Percentiles rank a stretch among this genome's conserved stretches.
phyloP scores from a whole-genome alignment of 176 grass and related monocot genomes.

The Elymus sibiricus region DNA sequence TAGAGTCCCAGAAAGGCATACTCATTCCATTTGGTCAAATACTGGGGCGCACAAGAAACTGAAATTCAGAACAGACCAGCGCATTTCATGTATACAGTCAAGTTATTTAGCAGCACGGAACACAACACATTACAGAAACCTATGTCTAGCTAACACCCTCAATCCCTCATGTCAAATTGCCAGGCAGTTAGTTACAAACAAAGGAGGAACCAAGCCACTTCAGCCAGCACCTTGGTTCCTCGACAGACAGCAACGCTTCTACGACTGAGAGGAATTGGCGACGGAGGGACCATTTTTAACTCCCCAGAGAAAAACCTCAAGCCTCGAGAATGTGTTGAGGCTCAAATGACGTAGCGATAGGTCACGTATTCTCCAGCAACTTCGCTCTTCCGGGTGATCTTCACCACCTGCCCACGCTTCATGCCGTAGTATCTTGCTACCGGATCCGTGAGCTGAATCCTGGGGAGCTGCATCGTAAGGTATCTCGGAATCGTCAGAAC shows the following conservation, averaged over 20 bases:
- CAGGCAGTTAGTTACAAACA: neutral
- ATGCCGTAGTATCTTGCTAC: constrained; percentile 82
- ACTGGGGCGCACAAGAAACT: too few species aligned
- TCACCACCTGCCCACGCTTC: constrained; percentile 83
- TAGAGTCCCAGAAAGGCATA: neutral
- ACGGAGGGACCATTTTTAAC: neutral
- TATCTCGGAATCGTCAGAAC: constrained; percentile 5
- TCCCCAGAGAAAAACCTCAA: neutral
- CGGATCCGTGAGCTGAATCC: constrained; percentile 72
- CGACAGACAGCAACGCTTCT: neutral
- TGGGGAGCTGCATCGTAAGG: constrained; percentile 52
- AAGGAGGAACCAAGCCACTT: neutral
- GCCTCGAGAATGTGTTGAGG: neutral
- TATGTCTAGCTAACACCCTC: neutral
- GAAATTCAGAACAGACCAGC: neutral
- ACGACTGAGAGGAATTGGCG: neutral
- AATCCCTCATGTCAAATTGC: neutral
- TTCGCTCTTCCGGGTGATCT: constrained; percentile 63
- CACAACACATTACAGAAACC: neutral
- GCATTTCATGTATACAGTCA: neutral
- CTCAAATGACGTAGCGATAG: constrained; percentile 79
- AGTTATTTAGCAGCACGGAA: neutral
- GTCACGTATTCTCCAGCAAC: constrained; percentile 70
- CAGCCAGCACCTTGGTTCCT: neutral
- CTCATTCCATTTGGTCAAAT: neutral